Conservation (phyloP, 1,284 basidiomycete species). For the Rhodotorula mucilaginosa region DNA sequence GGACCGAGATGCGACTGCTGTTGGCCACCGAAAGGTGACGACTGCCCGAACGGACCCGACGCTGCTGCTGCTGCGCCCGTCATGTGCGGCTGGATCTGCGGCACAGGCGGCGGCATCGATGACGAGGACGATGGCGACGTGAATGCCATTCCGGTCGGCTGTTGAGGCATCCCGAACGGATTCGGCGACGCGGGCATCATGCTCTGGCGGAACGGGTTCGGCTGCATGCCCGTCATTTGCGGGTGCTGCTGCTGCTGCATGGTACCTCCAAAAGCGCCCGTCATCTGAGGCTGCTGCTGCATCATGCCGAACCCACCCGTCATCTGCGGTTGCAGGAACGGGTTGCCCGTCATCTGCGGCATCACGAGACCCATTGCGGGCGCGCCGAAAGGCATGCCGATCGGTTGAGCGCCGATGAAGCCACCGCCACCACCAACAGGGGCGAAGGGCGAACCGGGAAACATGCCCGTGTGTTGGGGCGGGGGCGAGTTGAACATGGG, state of each 20-base stretch:
- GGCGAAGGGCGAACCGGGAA: slow-evolving; percentile 61
- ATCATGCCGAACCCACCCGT: slow-evolving; percentile 45
- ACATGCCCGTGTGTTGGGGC: slow-evolving; percentile 55
- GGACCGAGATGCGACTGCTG: slow-evolving; percentile 23
- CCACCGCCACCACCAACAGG: slow-evolving; percentile 57
- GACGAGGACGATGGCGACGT: too few relatives aligned
- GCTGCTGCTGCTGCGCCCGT: slow-evolving; percentile 2
- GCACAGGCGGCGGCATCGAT: background rate
- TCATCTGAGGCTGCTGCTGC: slow-evolving; percentile 66
- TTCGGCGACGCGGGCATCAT: slow-evolving; percentile 22
- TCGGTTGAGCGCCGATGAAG: slow-evolving; percentile 54
- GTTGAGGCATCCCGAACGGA: slow-evolving; percentile 4
- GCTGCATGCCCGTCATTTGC: slow-evolving; percentile 42
- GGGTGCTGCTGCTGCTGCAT: slow-evolving; percentile 10
- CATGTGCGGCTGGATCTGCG: slow-evolving; percentile 12
- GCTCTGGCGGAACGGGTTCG: slow-evolving; percentile 22
- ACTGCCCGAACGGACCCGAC: slow-evolving; percentile 1
- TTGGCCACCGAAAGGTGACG: slow-evolving; percentile 9
- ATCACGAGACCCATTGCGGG: slow-evolving; percentile 16
- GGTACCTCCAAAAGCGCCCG: slow-evolving; percentile 63
- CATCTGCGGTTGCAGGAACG: slow-evolving; percentile 41
- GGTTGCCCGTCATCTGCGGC: slow-evolving; percentile 38
- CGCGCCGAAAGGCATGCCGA: slow-evolving; percentile 30
- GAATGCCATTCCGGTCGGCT: background rate
- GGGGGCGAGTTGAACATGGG: slow-evolving; percentile 61